A percentile compares a stretch with the other conserved stretches of the same genome.
Conservation (phyloP, 352 stramenopile genomes). For the Phytophthora uliginosa region DNA sequence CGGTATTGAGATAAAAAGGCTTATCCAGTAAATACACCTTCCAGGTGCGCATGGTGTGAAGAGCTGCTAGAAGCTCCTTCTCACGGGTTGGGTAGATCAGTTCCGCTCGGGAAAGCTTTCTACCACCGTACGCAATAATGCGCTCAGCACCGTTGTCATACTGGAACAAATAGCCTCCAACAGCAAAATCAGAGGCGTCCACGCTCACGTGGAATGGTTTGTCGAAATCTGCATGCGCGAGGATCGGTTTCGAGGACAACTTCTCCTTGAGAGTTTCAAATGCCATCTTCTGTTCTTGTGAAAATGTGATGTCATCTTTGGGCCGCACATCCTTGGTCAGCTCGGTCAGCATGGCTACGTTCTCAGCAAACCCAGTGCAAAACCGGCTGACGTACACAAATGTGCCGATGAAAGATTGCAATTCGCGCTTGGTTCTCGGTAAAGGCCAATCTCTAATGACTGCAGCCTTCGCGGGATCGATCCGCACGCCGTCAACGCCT, state of each 20-base stretch:
- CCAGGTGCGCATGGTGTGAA: background rate
- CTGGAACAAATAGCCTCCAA: background rate
- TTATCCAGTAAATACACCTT: background rate
- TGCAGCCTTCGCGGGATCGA: background rate
- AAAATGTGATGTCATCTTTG: background rate
- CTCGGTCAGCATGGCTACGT: background rate
- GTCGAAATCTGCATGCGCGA: background rate
- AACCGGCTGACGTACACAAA: background rate
- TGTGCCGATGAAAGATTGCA: background rate
- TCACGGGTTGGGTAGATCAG: background rate
- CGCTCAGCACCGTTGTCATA: background rate
- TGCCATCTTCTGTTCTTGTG: background rate
- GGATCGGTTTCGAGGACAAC: background rate
- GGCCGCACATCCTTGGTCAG: background rate
- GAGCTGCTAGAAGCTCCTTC: conserved; percentile 1
- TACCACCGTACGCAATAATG: background rate
- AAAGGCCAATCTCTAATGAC: background rate
- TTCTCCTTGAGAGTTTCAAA: background rate
- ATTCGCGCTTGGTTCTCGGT: background rate
- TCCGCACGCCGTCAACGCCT: background rate
- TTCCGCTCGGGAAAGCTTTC: background rate
- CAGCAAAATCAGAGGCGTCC: background rate
- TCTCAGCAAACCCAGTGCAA: background rate
- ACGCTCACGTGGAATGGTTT: background rate
- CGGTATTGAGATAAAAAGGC: background rate